These are phyloP conservation scores for Colletotrichum coccodes DNA, from an alignment of 2,329 filamentous ascomycete species.

Conservation along the genomic window DNA sequence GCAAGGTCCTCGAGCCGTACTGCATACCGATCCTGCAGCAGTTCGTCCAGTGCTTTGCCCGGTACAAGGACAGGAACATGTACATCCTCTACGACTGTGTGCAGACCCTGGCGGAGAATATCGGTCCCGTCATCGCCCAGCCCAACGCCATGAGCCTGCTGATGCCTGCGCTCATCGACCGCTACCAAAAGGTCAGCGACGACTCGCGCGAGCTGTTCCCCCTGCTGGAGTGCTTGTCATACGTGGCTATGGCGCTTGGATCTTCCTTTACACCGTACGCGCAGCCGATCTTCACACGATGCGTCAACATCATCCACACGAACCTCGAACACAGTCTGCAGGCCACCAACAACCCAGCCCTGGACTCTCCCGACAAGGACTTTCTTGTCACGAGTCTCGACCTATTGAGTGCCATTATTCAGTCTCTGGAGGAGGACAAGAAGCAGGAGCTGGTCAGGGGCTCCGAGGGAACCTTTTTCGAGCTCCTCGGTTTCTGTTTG, in stretches of 20 bases:
- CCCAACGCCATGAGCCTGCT: slow-evolving; percentile 84
- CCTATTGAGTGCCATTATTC: slow-evolving; percentile 90
- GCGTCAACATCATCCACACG: slow-evolving; percentile 89
- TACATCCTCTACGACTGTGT: slow-evolving; percentile 99
- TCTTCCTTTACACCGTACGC: slow-evolving; percentile 87
- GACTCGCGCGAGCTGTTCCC: slow-evolving; percentile 95
- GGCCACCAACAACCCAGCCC: slow-evolving; percentile 71
- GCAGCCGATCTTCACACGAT: slow-evolving; percentile 85
- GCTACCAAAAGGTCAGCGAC: slow-evolving; percentile 89
- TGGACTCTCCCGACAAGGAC: slow-evolving; percentile 92
- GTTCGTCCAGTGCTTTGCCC: slow-evolving; percentile 90
- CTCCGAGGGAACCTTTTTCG: slow-evolving; percentile 87
- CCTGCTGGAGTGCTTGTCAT: slow-evolving; percentile 94
- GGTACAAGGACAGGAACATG: slow-evolving; percentile 99
- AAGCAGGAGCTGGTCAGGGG: slow-evolving; percentile 80
- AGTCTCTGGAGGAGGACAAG: slow-evolving; percentile 81
- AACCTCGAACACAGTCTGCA: slow-evolving; percentile 86
- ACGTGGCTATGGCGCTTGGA: slow-evolving; percentile 88
- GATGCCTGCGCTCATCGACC: slow-evolving; percentile 90
- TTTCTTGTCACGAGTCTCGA: slow-evolving; percentile 96
- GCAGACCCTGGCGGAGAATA: slow-evolving; percentile 93
- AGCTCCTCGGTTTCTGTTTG: slow-evolving; percentile 91
- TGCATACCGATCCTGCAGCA: slow-evolving; percentile 90
- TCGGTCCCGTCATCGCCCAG: slow-evolving; percentile 83
- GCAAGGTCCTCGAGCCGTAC: slow-evolving; percentile 83